Base-by-base conservation (phyloP, 2,329 filamentous ascomycete species). In the Exophiala sp. region DNA sequence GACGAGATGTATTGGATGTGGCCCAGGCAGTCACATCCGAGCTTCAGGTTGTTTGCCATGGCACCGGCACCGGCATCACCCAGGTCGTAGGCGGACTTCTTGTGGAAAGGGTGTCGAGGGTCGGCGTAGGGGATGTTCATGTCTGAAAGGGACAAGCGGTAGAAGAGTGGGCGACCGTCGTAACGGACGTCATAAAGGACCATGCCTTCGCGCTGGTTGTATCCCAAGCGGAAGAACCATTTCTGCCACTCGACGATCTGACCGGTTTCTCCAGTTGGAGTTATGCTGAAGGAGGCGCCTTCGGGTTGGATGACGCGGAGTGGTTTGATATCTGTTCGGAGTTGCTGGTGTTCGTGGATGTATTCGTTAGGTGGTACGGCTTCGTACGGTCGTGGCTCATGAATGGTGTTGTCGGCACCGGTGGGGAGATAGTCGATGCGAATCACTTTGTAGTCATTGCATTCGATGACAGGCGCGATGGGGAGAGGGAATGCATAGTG, bases 21-120 rank as follows among this genome's bases (percentile, higher is more conserved):
- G 3, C 85, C 85, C 1, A 88, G 73, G 63, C 85, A 88, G 66
- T 88, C 85, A 62, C 85, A 88, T 24, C 85, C 85, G 1, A 88
- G 74, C 62, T 85, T 80, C 2, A 88, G 73, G 65, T 87, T 83
- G 66, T 88, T 88, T 54, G 84, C 83, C 74, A 84, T 86, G 54
- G 83, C 75, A 41, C 85, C 84, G 10, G 83, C 83, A 32, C 84
- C 79, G 35, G 77, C 83, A 66, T 88, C 85, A 32, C 85, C 85
- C 20, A 87, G 75, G 67, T 88, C 85, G 60, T 88, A 88, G 0
- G 85, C 85, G 5, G 83, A 78, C 68, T 88, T 88, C 67, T 84
- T 84, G 70, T 87, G 83, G 68, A 78, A 88, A 2, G 85, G 85
- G 46, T 81, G 78, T 3, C 85, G 78, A 4, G 85, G 85, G 63